Evolutionary conservation across 768 basidiomycete species (phyloP).

Genomic region (Leccinum rimulosum): DNA sequence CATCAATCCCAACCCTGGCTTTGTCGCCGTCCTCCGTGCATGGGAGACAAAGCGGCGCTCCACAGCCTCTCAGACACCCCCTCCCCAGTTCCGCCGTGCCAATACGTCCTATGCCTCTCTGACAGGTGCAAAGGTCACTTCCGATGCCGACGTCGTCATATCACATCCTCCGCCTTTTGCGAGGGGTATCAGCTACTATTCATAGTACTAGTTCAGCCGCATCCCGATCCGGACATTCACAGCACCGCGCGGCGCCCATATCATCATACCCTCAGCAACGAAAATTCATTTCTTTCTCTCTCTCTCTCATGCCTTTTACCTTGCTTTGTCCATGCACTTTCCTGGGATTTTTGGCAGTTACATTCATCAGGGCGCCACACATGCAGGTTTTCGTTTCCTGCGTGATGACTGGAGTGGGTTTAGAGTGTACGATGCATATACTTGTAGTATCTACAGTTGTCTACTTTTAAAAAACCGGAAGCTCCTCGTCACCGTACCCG

Average conservation of each 20-base stretch:
- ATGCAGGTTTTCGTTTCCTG: conserved; percentile 1
- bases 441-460: neutral
- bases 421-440: neutral
- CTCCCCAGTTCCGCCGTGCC: conserved; percentile 28
- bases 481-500: neutral
- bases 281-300: neutral
- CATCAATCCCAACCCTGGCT: conserved; percentile 76
- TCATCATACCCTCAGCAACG: neutral
- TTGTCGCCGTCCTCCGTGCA: conserved; percentile 55
- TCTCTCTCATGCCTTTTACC: neutral
- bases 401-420: neutral
- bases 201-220: conserved; percentile 1
- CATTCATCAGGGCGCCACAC: neutral
- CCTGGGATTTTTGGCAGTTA: neutral
- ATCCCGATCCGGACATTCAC: neutral
- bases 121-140: neutral
- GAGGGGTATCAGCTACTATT: conserved; percentile 28
- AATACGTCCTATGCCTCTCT: conserved; percentile 25
- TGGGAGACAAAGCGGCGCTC: conserved; percentile 48
- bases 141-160: conserved; percentile 1
- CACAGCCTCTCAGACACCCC: conserved; percentile 5
- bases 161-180: conserved; percentile 12
- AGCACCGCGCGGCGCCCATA: neutral
- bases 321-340: conserved; percentile 3
- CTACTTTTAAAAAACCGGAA: neutral